Base-by-base conservation (phyloP, 768 basidiomycete species). In the Pisolithus tinctorius region DNA sequence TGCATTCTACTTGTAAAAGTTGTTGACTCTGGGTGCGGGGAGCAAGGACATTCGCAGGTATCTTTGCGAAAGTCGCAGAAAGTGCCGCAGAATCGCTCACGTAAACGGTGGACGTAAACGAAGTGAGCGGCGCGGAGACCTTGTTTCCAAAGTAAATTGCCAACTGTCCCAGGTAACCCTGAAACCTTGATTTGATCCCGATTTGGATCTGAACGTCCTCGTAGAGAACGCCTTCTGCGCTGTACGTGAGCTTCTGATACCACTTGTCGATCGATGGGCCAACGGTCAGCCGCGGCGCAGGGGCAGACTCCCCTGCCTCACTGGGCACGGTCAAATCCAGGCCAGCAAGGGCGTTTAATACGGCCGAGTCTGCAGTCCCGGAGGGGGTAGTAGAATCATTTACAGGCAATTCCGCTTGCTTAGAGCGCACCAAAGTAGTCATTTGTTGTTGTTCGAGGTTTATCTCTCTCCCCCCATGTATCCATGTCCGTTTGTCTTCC, bases 141-240 rank as follows among this genome's bases (percentile, higher is more conserved):
- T 99, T 99, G 77, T 98, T 99, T 58, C 96, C 96, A 55, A 98
- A 79, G 71, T 96, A 98, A 36, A 99, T 74, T 25, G 94, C 94
- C 45, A 99, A 63, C 60, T 97, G 92, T 14, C 95, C 96, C 37
- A 93, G 80, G 61, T 95, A 88, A 14, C 90, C 88, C 66, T 98
- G 95, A 67, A 89, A 99, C 61, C 93, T 87, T 29, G 93, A 93
- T 72, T 98, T 99, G 73, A 98, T 69, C 31, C 96, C 96, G 48
- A 99, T 82, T 65, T 98, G 95, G 41, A 99, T 81, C 68, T 95
- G 91, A 8, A 89, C 81, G 59, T 98, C 95, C 68, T 99, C 96
- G 68, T 90, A 98, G 11, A 99, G 77, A 31, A 98, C 83, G 42
- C 96, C 96, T 55, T 98, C 96, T 14, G 78, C 65, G 27, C 70